phyloP scores from a whole-genome alignment of 2,329 filamentous ascomycete genomes.

The Exophiala sideris region DNA sequence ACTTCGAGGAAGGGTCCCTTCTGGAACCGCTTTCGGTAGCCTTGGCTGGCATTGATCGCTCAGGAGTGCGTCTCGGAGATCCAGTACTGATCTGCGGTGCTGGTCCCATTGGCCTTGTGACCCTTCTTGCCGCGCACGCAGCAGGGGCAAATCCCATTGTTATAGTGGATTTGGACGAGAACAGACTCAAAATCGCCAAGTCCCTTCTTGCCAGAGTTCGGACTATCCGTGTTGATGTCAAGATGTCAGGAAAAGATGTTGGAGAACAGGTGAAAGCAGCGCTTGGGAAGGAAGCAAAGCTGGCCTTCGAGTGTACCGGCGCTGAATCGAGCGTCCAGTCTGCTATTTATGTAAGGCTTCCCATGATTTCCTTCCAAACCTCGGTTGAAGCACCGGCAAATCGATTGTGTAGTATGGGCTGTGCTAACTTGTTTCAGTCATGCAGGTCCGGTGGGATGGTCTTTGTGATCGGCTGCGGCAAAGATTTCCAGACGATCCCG shows the following conservation, averaged over 20 bases:
- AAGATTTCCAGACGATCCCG: conserved; percentile 69
- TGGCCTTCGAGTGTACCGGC: conserved; percentile 63
- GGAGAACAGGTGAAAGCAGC: conserved; percentile 51
- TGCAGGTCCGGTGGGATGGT: conserved; percentile 59
- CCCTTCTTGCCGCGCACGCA: conserved; percentile 56
- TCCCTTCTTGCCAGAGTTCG: conserved; percentile 42
- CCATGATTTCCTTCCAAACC: conserved; percentile 37
- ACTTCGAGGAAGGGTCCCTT: conserved; percentile 58
- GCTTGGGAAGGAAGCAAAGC: conserved; percentile 39
- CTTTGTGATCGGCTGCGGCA: conserved; percentile 66
- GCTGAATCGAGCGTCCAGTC: conserved; percentile 48
- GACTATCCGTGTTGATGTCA: conserved; percentile 51
- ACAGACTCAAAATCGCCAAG: conserved; percentile 56
- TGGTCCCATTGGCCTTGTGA: conserved; percentile 60
- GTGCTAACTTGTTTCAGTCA: conserved; percentile 41
- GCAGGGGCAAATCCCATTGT: conserved; percentile 62
- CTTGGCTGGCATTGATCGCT: conserved; percentile 55
- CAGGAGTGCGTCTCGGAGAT: conserved; percentile 53
- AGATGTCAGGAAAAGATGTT: conserved; percentile 38
- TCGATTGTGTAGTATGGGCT: conserved; percentile 49
- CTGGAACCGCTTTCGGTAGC: conserved; percentile 63
- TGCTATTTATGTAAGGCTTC: conserved; percentile 60
- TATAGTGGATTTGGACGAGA: conserved; percentile 59
- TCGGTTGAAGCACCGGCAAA: conserved; percentile 36
- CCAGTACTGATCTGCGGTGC: conserved; percentile 59